These are phyloP conservation scores for Exophiala mesophila DNA, from an alignment of 2,329 filamentous ascomycete genomes.

Conservation along the genomic window DNA sequence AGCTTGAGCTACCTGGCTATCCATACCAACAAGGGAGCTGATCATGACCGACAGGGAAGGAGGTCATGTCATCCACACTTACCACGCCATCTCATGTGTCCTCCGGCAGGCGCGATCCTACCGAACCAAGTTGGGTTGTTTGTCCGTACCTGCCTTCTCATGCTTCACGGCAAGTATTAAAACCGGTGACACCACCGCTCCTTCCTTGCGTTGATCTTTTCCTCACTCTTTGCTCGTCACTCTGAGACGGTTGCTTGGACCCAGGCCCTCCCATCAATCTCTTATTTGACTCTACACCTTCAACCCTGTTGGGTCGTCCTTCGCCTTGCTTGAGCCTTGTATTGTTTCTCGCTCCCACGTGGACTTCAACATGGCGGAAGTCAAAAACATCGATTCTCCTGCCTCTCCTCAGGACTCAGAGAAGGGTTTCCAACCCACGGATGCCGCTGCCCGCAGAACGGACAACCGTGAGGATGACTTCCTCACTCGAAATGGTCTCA, in stretches of 20 bases:
- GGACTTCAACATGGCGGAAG: neutral
- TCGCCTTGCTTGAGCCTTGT: neutral
- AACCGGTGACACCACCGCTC: neutral
- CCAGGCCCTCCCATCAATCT: neutral
- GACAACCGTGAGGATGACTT: constrained; percentile 23
- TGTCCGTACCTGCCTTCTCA: too few relatives aligned
- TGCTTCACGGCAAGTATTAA: too few relatives aligned
- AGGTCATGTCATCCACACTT: too few relatives aligned
- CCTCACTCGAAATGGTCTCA: constrained; percentile 28
- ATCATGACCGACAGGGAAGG: too few relatives aligned
- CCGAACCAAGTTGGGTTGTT: too few relatives aligned
- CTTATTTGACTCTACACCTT: too few relatives aligned
- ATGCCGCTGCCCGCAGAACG: neutral
- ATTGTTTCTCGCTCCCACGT: neutral
- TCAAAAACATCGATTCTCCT: constrained; percentile 1
- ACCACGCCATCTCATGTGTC: too few relatives aligned
- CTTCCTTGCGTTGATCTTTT: neutral
- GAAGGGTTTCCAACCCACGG: constrained; percentile 11
- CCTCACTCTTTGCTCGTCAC: neutral
- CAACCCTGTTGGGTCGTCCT: neutral
- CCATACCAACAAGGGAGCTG: too few relatives aligned
- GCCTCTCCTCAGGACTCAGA: constrained; percentile 8
- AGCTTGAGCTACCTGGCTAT: too few relatives aligned
- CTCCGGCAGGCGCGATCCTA: too few relatives aligned
- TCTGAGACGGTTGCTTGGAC: neutral